These are phyloP conservation scores for Breviolum minutum DNA, from an alignment of 73 alveolate genomes.

Conservation along the genomic window DNA sequence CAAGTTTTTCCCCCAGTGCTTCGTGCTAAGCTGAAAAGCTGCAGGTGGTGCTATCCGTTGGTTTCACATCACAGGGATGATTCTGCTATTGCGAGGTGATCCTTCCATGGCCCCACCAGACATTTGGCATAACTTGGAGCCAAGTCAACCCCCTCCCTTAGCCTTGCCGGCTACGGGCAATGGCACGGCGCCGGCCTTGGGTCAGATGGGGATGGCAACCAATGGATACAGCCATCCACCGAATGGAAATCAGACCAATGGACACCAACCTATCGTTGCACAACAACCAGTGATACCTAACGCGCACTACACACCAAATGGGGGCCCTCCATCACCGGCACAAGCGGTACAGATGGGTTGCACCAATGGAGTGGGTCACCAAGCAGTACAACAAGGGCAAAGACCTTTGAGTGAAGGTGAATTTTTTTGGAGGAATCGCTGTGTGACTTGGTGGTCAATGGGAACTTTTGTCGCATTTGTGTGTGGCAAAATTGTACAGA, in stretches of 20 bases:
- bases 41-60: constrained; percentile 38
- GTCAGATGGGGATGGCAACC: not conserved
- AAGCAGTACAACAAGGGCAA: too few species aligned
- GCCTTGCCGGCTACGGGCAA: not conserved
- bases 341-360: too few species aligned
- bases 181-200: not conserved
- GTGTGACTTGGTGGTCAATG: not conserved
- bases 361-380: too few species aligned
- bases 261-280: too few species aligned
- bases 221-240: not conserved
- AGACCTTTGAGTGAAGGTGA: not conserved
- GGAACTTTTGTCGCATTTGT: not conserved
- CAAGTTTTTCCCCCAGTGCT: too few species aligned
- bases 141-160: not conserved
- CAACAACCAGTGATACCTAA: too few species aligned
- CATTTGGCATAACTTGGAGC: not conserved
- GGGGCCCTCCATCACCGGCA: not conserved
- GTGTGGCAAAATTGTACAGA: too few species aligned
- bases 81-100: not conserved
- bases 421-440: constrained; percentile 2
- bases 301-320: not conserved
- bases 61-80: constrained; percentile 4
- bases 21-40: not conserved
- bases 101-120: not conserved
- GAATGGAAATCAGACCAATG: too few species aligned